Evolutionary conservation across 768 basidiomycete genomes (phyloP).

Genomic region (Rhodosporidiobolus sp.): DNA sequence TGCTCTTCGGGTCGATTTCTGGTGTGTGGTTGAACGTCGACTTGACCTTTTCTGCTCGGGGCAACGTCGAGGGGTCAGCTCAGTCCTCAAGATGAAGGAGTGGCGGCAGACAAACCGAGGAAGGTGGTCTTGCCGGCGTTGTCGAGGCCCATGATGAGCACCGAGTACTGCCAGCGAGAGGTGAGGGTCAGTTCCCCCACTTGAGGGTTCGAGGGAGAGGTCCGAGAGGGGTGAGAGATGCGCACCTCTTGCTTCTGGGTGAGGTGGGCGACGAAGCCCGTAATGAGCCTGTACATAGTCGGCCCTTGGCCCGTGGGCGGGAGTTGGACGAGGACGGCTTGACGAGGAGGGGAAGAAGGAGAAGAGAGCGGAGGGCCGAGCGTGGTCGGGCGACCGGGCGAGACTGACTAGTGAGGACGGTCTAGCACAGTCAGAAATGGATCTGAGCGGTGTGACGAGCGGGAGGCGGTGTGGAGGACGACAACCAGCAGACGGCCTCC

Average conservation of each 20-base stretch:
- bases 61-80: constrained; percentile 44
- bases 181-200: background rate
- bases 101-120: background rate
- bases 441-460: too few species aligned
- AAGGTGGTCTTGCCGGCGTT: constrained; percentile 77
- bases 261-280: constrained; percentile 83
- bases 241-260: constrained; percentile 57
- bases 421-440: too few species aligned
- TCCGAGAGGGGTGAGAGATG: background rate
- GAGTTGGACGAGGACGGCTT: too few species aligned
- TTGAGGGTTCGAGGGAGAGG: constrained; percentile 4
- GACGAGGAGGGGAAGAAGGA: background rate
- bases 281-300: constrained; percentile 87
- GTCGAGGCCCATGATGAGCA: constrained; percentile 90
- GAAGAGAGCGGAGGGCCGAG: too few species aligned
- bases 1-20: constrained; percentile 84
- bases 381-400: too few species aligned
- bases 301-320: background rate
- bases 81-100: rapidly evolving
- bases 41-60: constrained; percentile 92
- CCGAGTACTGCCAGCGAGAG: constrained; percentile 74
- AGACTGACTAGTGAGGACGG: too few species aligned
- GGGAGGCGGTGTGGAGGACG: too few species aligned
- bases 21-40: constrained; percentile 82
- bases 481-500: too few species aligned